Conservation (phyloP, 352 stramenopile species). For the Phytophthora megakarya region DNA sequence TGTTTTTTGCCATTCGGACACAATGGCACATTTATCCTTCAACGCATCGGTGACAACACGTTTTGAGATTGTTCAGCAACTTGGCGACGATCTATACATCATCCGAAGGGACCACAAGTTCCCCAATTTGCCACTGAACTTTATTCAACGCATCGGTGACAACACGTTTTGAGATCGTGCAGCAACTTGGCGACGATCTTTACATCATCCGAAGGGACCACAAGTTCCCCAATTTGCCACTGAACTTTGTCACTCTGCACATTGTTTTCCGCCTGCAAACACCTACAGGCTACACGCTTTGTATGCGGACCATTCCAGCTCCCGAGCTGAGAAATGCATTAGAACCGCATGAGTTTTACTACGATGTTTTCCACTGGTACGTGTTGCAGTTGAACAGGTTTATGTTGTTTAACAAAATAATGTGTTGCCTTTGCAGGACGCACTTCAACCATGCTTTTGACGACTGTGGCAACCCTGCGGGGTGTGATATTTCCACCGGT, state of each 20-base stretch:
- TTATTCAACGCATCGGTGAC: slow-evolving; percentile 53
- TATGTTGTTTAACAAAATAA: background rate
- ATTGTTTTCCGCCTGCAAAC: slow-evolving; percentile 69
- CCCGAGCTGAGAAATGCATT: slow-evolving; percentile 51
- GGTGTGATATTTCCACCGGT: slow-evolving; percentile 58
- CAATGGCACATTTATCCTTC: slow-evolving; percentile 53
- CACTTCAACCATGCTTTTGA: slow-evolving; percentile 63
- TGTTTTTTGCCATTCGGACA: slow-evolving; percentile 45
- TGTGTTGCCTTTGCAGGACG: slow-evolving; percentile 32
- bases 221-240: slow-evolving; percentile 42
- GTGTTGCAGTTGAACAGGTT: background rate
- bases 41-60: slow-evolving; percentile 46
- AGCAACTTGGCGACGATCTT: slow-evolving; percentile 58
- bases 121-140: slow-evolving; percentile 46
- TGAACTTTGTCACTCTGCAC: slow-evolving; percentile 63
- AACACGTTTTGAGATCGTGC: slow-evolving; percentile 53
- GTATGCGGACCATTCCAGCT: slow-evolving; percentile 61
- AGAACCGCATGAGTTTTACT: slow-evolving; percentile 57
- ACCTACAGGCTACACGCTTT: slow-evolving; percentile 56
- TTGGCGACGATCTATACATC: slow-evolving; percentile 63
- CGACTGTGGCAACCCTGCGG: slow-evolving; percentile 35
- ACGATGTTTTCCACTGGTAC: slow-evolving; percentile 69
- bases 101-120: slow-evolving; percentile 63
- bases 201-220: slow-evolving; percentile 65
- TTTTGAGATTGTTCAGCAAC: slow-evolving; percentile 56